Conservation (phyloP, 1,284 basidiomycete species). For the Retiboletus flavoniger region DNA sequence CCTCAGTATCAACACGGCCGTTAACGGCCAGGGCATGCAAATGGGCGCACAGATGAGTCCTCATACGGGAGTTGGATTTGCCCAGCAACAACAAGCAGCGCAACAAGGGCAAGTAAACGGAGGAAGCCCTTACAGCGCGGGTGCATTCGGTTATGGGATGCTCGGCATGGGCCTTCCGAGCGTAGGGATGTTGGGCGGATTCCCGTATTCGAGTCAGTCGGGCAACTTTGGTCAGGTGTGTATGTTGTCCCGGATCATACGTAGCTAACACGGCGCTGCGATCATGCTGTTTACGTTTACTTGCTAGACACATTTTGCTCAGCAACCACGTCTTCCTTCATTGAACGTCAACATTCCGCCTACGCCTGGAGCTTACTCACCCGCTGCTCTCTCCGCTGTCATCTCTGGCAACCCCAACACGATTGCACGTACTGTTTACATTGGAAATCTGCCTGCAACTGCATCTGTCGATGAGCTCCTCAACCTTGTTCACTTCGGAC, state of each 20-base stretch:
- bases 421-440: constrained; percentile 93
- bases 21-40: constrained; percentile 43
- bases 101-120: constrained; percentile 42
- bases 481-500: constrained; percentile 97
- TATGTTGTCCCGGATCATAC: constrained; percentile 2
- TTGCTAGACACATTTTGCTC: constrained; percentile 32
- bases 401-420: constrained; percentile 62
- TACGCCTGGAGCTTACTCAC: constrained; percentile 64
- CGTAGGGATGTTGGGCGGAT: constrained; percentile 65
- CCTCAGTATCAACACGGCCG: constrained; percentile 63
- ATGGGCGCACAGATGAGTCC: constrained; percentile 68
- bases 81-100: constrained; percentile 45
- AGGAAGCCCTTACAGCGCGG: constrained; percentile 48
- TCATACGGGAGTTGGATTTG: constrained; percentile 45
- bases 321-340: constrained; percentile 59
- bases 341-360: constrained; percentile 60
- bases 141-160: constrained; percentile 63
- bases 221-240: constrained; percentile 65
- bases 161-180: constrained; percentile 70
- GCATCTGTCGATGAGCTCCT: constrained; percentile 97
- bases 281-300: background rate
- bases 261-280: background rate
- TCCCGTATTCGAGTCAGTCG: constrained; percentile 70
- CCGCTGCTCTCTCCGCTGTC: constrained; percentile 65
- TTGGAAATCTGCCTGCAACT: constrained; percentile 94